phyloP scores from a whole-genome alignment of 805 yeast genomes.

The Candida sphagnicola region DNA sequence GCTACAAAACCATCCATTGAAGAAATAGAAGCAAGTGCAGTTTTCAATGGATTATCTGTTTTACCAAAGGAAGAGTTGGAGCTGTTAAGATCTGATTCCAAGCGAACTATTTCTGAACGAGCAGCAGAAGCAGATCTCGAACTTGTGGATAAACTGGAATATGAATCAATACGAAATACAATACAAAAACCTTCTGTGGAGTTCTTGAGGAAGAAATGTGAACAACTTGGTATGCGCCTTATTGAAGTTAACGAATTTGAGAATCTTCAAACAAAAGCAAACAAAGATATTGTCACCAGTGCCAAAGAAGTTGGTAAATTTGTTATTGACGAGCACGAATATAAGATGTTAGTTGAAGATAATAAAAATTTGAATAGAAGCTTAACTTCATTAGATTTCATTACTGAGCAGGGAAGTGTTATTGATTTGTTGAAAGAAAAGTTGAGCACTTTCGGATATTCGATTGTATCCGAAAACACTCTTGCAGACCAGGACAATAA shows the following conservation, averaged over 20 bases:
- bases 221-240: conserved; percentile 39
- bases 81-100: conserved; percentile 9
- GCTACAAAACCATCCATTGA: conserved; percentile 28
- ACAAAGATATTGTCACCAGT: conserved; percentile 8
- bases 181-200: conserved; percentile 5
- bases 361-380: not conserved
- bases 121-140: conserved; percentile 16
- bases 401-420: not conserved
- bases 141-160: conserved; percentile 14
- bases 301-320: conserved; percentile 12
- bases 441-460: conserved; percentile 2
- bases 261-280: conserved; percentile 1
- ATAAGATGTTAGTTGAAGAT: conserved; percentile 7
- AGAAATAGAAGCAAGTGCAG: conserved; percentile 21
- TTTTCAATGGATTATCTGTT: conserved; percentile 23
- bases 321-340: conserved; percentile 12
- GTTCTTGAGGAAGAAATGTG: conserved; percentile 4
- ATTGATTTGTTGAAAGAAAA: not conserved
- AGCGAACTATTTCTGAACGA: conserved; percentile 12
- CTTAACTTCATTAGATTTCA: not conserved
- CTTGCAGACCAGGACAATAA: not conserved
- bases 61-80: conserved; percentile 21
- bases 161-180: conserved; percentile 7
- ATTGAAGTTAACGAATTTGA: conserved; percentile 10
- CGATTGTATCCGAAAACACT: not conserved